Base-by-base conservation (phyloP, 371 early-diverging fungal species). In the Batrachochytrium dendrobatidis region DNA sequence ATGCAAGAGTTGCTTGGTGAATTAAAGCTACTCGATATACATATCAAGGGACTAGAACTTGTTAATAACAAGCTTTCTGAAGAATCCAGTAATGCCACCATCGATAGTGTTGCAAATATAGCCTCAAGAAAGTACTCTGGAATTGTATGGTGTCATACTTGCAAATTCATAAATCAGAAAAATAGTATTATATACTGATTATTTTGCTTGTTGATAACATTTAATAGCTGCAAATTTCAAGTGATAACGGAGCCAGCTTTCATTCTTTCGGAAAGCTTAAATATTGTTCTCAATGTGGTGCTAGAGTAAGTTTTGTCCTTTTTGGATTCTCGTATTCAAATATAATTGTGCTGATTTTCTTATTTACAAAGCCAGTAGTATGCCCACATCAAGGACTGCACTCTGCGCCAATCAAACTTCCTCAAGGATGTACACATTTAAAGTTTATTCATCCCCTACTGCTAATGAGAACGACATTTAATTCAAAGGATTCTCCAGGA, bases 341-440 rank as follows among this genome's bases (percentile, higher is more conserved):
- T 48, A 7, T 15, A 51, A 54, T 10, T 25, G 6, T 6, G 30
- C 26, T 8, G 20, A 57, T n/a, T n/a, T n/a, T n/a, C n/a, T n/a
- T n/a, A n/a, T n/a, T n/a, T 31, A 12, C 30, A 39, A 49, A 76
- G 73, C 69, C 72, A 17, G 50, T 71, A 3, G 33, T 72, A 2
- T 76, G 77, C 56, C 77, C 77, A 0, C 77, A 76, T 59, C 53
- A 59, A 26, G 49, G 55, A 0, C 54, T 72, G 2, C 31, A 33
- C 5, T 50, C 56, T 45, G 63, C 61, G 7, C n/a, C 59, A 1
- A 29, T 76, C 20, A 24, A 30, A 8, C 22, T 76, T 2, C 59
- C 57, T 0, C 55, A 58, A 1, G 20, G 39, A n/a, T 52, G 34
- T 0, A 72, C 77, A 1, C 74, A 76, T 54, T 12, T 72, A 24